Conservation (phyloP, 352 stramenopile genomes). For the Globisporangium parvum region DNA sequence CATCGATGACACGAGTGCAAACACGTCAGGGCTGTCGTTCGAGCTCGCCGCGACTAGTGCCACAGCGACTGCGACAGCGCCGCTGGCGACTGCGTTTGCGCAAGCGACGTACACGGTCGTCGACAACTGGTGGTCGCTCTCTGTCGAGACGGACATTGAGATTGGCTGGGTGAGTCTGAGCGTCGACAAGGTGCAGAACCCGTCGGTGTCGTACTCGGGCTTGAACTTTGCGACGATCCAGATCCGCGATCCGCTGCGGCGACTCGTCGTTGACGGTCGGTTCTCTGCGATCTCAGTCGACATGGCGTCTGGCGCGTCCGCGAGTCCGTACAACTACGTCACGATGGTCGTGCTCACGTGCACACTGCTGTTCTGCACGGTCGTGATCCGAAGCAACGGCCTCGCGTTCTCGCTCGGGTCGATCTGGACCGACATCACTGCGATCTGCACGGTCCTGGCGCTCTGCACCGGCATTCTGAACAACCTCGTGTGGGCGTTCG, state of each 20-base stretch:
- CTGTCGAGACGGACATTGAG: conserved; percentile 41
- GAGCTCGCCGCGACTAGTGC: neutral
- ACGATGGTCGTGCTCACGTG: conserved; percentile 82
- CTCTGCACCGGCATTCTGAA: conserved; percentile 72
- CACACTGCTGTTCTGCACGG: conserved; percentile 72
- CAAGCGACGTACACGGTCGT: conserved; percentile 4
- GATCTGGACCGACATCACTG: conserved; percentile 84
- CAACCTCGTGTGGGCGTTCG: conserved; percentile 80
- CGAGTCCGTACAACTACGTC: conserved; percentile 86
- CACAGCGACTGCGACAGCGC: neutral
- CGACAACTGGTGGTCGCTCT: conserved; percentile 40
- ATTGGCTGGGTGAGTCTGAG: conserved; percentile 63
- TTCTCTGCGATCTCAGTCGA: conserved; percentile 78
- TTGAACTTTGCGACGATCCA: conserved; percentile 56
- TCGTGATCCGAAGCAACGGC: conserved; percentile 79
- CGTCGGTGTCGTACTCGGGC: conserved; percentile 58
- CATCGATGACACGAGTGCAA: no score
- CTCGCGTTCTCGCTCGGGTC: conserved; percentile 78
- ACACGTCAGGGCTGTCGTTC: neutral
- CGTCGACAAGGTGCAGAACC: conserved; percentile 72
- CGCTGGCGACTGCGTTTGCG: conserved; percentile 2
- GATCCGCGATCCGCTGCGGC: conserved; percentile 41
- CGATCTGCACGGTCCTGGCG: conserved; percentile 75
- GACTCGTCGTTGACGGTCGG: conserved; percentile 47
- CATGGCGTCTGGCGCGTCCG: conserved; percentile 42